Base-by-base conservation (phyloP, 345 rosid genomes). In the Eucalyptus melliodora region DNA sequence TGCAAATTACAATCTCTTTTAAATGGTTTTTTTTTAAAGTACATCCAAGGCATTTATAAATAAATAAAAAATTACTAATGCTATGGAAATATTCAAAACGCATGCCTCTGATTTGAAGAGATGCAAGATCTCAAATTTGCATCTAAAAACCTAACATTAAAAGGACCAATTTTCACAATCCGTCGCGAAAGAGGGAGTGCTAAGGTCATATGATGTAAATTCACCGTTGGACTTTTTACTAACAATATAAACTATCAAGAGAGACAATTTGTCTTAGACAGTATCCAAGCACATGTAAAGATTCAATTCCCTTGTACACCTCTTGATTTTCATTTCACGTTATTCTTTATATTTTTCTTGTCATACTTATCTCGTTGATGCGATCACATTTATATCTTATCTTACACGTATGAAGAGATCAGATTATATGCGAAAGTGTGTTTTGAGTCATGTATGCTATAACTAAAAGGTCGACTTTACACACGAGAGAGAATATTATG, bases 401-500 rank as follows among this genome's bases (percentile, higher is more conserved):
- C 31, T 60, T 6, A 1, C 67, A 5, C 8, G 16, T 60, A 27
- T 27, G 15, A 60, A 60, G 65, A 6, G n/a, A 6, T 1, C 7
- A 0, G 16, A 60, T 60, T 60, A 11, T 7, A 60, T 0, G 6
- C 8, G 1, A 60, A 60, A 60, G 67, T 26, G n/a, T 60, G 0
- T 60, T 55, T 60, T 1, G 6, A 60, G 67, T 11, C 67, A 11
- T 12, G n/a, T 60, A 60, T 59, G 65, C n/a, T 59, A 11, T 59
- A 11, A 26, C 65, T 26, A 6, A 26, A 59, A 26, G 65, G 11
- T 60, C 16, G 4, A 60, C 67, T 60, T 26, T 55, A 60, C 67
- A 26, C 15, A 31, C 67, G 7, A 26, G 67, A 27, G 15, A 16
- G n/a, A 26, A 12, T 26, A 60, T 60, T 27, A 26, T 0, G n/a